Evolutionary conservation across 2,329 filamentous ascomycete genomes (phyloP).

Genomic region (Claviceps citrina): DNA sequence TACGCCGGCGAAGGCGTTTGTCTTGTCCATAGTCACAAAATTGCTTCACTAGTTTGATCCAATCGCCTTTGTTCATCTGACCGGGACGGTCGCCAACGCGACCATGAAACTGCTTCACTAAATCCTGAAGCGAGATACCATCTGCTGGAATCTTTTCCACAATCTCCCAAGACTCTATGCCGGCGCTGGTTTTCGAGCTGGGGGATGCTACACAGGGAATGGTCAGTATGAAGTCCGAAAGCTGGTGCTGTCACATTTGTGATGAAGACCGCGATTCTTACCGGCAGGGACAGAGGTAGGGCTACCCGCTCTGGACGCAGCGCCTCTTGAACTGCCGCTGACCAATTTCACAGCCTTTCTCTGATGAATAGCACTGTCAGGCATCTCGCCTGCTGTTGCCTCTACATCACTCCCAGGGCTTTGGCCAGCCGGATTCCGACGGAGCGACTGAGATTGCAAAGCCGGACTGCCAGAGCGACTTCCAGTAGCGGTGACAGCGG

Average conservation of each 20-base stretch:
- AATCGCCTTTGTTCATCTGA: constrained; percentile 37
- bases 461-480: constrained; percentile 43
- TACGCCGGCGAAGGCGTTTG: constrained; percentile 33
- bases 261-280: constrained; percentile 14
- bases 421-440: constrained; percentile 29
- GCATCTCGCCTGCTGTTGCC: constrained; percentile 52
- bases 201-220: constrained; percentile 17
- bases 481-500: constrained; percentile 30
- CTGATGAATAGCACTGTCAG: constrained; percentile 31
- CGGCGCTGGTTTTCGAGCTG: constrained; percentile 17
- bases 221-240: not conserved
- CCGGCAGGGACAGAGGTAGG: constrained; percentile 31
- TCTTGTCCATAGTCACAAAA: constrained; percentile 38
- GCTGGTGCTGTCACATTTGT: not conserved
- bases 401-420: constrained; percentile 59
- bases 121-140: constrained; percentile 38
- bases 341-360: constrained; percentile 44
- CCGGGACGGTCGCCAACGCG: constrained; percentile 37
- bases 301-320: constrained; percentile 47
- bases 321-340: constrained; percentile 29
- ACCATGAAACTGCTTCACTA: constrained; percentile 38
- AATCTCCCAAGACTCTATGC: constrained; percentile 37
- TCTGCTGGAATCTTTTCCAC: constrained; percentile 36
- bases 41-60: constrained; percentile 43
- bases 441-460: constrained; percentile 24